Evolutionary conservation across 192 early-diverging fungal species (phyloP).

Genomic region (Coemansia sp.): DNA sequence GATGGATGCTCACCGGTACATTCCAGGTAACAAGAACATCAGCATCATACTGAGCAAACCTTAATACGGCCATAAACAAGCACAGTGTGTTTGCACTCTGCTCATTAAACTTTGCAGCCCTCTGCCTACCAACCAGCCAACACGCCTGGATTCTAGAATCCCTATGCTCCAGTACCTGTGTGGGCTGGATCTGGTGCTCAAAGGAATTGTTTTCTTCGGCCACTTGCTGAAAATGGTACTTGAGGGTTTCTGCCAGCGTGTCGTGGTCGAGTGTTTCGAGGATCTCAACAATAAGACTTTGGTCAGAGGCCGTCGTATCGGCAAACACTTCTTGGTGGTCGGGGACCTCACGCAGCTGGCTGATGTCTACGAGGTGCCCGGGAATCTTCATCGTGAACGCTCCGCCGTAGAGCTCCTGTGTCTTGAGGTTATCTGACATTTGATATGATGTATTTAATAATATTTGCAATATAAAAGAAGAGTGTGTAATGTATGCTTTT

Average conservation of each 20-base stretch:
- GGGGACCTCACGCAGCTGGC: slow-evolving; percentile 76
- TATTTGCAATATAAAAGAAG: not conserved
- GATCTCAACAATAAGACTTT: slow-evolving; percentile 85
- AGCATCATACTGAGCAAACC: slow-evolving; percentile 62
- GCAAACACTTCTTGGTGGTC: slow-evolving; percentile 94
- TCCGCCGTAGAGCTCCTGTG: slow-evolving; percentile 63
- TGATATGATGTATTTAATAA: not conserved
- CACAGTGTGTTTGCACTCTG: slow-evolving; percentile 54
- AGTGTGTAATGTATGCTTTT: not conserved
- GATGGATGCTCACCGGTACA: slow-evolving; percentile 58
- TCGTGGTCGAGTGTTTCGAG: slow-evolving; percentile 61
- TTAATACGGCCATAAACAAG: slow-evolving; percentile 68
- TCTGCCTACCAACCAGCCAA: slow-evolving; percentile 61
- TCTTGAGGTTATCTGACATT: not conserved
- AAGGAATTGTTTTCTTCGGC: slow-evolving; percentile 72
- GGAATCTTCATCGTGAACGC: slow-evolving; percentile 64
- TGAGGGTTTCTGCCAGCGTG: slow-evolving; percentile 45
- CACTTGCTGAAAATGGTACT: slow-evolving; percentile 76
- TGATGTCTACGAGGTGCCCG: slow-evolving; percentile 57
- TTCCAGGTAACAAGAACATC: slow-evolving; percentile 81
- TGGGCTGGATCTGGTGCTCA: slow-evolving; percentile 36
- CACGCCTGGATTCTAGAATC: slow-evolving; percentile 26
- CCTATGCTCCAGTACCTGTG: slow-evolving; percentile 12
- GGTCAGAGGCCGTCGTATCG: slow-evolving; percentile 57
- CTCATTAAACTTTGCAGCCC: slow-evolving; percentile 79